phyloP scores from a whole-genome alignment of 768 basidiomycete genomes.

The Rubroboletus satanas region DNA sequence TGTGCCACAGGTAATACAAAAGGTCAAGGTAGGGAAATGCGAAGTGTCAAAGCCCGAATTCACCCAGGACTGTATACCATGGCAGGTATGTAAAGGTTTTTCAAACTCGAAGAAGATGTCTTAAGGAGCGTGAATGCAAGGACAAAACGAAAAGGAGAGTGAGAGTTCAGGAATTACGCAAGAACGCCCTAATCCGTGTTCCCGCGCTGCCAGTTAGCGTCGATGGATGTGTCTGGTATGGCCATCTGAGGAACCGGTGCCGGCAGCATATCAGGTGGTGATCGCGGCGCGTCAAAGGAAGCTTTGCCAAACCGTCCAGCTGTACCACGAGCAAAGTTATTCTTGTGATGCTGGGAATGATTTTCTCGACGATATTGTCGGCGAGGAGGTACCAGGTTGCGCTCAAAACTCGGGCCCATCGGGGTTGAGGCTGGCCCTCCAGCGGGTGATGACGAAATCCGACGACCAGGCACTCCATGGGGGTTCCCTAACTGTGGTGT shows the following conservation, averaged over 20 bases:
- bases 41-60: background rate
- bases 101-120: background rate
- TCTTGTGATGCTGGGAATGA: conserved; percentile 28
- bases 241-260: conserved; percentile 5
- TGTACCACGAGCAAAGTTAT: conserved; percentile 18
- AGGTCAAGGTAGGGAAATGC: background rate
- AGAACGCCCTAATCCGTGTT: conserved; percentile 8
- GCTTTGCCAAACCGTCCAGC: conserved; percentile 19
- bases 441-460: conserved; percentile 11
- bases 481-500: conserved; percentile 14
- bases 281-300: conserved; percentile 16
- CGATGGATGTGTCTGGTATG: conserved; percentile 6
- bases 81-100: background rate
- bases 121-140: background rate
- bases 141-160: conserved; percentile 12
- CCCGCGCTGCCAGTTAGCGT: conserved; percentile 22
- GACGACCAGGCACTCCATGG: conserved; percentile 15
- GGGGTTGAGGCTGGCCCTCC: conserved; percentile 14
- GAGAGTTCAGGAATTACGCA: background rate
- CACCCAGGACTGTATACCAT: background rate
- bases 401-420: conserved; percentile 21
- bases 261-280: conserved; percentile 15
- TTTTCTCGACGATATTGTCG: conserved; percentile 32
- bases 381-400: conserved; percentile 24
- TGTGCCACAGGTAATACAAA: background rate